Evolutionary conservation across 163 green algal species (phyloP).

Genomic region (Scenedesmus sp.): DNA sequence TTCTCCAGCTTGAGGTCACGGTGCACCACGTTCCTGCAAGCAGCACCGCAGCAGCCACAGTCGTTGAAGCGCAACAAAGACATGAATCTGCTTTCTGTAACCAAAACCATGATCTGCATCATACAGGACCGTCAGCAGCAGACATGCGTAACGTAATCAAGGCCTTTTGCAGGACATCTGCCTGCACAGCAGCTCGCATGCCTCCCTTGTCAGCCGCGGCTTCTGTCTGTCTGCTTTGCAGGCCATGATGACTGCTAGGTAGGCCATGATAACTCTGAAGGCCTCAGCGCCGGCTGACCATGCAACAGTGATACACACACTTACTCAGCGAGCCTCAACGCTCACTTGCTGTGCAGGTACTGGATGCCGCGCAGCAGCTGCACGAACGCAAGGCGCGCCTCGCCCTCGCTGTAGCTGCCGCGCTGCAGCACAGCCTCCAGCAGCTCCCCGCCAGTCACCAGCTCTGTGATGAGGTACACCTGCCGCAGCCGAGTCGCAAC

Average conservation of each 20-base stretch:
- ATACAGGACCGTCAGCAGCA: no score
- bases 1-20: constrained; percentile 91
- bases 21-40: constrained; percentile 69
- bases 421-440: constrained; percentile 88
- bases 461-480: constrained; percentile 91
- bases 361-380: constrained; percentile 88
- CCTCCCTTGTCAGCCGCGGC: no score
- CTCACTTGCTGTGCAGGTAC: constrained; percentile 89
- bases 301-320: background rate
- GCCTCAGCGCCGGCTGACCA: background rate
- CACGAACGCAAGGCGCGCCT: constrained; percentile 84
- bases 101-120: no score
- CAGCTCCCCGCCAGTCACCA: constrained; percentile 90
- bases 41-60: background rate
- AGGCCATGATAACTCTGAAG: no score
- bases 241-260: no score
- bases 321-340: background rate
- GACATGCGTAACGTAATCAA: no score
- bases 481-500: constrained; percentile 28
- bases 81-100: no score
- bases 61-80: no score
- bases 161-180: no score
- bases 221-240: no score
- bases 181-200: no score
- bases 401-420: constrained; percentile 86